Conservation (phyloP, 202 grass and related monocot species). For the Digitaria exilis region DNA sequence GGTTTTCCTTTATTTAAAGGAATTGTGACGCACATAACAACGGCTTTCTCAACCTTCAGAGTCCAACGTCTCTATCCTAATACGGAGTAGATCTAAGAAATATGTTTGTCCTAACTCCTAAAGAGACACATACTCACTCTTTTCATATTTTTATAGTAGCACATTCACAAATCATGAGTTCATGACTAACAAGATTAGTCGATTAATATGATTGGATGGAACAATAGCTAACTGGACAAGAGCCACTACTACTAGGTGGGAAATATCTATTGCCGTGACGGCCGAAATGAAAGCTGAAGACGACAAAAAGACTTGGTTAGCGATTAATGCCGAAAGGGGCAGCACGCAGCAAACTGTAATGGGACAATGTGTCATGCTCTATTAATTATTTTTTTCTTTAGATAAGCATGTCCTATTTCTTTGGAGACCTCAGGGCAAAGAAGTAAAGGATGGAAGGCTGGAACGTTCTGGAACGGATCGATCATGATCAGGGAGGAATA, state of each 20-base stretch:
- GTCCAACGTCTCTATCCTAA: neutral
- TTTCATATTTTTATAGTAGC: neutral
- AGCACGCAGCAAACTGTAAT: too few relatives aligned
- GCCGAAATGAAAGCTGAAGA: conserved; percentile 7
- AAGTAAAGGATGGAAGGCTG: neutral
- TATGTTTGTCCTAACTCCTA: neutral
- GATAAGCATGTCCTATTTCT: conserved; percentile 6
- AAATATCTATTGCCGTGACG: neutral
- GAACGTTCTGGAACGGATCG: conserved; percentile 34
- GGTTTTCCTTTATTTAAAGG: neutral
- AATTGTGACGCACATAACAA: neutral
- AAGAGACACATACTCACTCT: neutral
- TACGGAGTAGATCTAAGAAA: neutral
- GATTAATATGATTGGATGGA: neutral
- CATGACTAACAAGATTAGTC: neutral
- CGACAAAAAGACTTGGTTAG: neutral
- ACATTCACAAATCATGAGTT: neutral
- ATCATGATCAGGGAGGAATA: neutral
- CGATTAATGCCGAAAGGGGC: conserved; percentile 12
- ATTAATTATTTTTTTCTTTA: too few relatives aligned
- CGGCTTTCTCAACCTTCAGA: neutral
- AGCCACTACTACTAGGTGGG: neutral
- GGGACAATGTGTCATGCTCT: too few relatives aligned
- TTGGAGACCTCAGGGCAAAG: neutral
- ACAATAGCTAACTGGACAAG: neutral